Conservation (phyloP, 2,329 filamentous ascomycete genomes). For the Pseudocercospora fuligena region DNA sequence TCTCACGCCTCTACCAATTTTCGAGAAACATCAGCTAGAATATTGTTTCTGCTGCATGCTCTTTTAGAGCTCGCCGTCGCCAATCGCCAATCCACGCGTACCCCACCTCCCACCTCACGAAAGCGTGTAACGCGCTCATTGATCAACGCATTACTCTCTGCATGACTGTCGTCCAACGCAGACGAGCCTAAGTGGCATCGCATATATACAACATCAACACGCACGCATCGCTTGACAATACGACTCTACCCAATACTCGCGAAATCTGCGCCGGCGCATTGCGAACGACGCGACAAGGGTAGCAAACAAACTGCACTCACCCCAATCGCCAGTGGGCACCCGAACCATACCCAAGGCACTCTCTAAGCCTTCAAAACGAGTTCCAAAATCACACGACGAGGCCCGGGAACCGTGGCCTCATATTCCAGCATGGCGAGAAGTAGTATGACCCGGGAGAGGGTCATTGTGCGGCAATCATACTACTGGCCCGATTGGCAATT, state of each 20-base stretch:
- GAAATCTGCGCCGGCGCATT: slow-evolving; percentile 6
- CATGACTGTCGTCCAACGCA: not conserved
- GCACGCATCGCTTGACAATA: not conserved
- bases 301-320: not conserved
- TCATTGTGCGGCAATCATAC: slow-evolving; percentile 58
- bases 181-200: slow-evolving; percentile 5
- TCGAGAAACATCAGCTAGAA: not conserved
- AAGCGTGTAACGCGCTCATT: slow-evolving; percentile 2
- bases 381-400: slow-evolving; percentile 12
- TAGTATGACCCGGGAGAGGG: slow-evolving; percentile 37
- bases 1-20: not conserved
- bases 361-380: slow-evolving; percentile 1
- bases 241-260: not conserved
- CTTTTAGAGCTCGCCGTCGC: not conserved
- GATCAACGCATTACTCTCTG: not conserved
- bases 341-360: not conserved
- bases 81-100: not conserved
- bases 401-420: slow-evolving; percentile 9
- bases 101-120: not conserved
- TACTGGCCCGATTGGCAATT: slow-evolving; percentile 69
- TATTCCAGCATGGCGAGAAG: slow-evolving; percentile 38
- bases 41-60: not conserved
- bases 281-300: not conserved
- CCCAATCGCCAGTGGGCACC: slow-evolving; percentile 5
- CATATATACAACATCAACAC: not conserved